A percentile compares a stretch with the other conserved stretches of the same genome.
Conservation (phyloP, 2,329 filamentous ascomycete genomes). For the Tolypocladium paradoxum region DNA sequence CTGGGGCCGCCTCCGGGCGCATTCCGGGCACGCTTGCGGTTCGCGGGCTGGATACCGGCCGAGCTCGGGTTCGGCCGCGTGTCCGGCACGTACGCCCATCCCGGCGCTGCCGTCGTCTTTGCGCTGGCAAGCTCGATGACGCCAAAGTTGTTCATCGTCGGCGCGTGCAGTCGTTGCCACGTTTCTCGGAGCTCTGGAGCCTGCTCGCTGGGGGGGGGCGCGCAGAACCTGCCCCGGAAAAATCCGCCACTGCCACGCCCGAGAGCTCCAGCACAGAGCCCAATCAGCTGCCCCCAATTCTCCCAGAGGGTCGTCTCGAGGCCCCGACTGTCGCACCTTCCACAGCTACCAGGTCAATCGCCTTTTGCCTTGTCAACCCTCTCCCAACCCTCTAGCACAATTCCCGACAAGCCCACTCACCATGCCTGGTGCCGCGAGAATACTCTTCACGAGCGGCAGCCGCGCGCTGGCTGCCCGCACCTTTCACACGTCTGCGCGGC, state of each 20-base stretch:
- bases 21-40: constrained; percentile 63
- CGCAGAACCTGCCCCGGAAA: constrained; percentile 3
- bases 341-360: background rate
- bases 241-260: constrained; percentile 7
- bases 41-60: constrained; percentile 38
- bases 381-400: background rate
- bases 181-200: background rate
- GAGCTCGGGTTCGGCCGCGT: constrained; percentile 45
- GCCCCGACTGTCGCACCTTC: background rate
- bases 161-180: background rate
- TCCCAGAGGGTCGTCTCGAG: background rate
- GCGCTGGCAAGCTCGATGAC: constrained; percentile 73
- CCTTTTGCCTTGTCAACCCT: background rate
- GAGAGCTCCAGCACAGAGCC: constrained; percentile 1
- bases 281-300: constrained; percentile 9
- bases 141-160: constrained; percentile 54
- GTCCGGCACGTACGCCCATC: constrained; percentile 88
- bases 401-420: constrained; percentile 6
- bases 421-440: constrained; percentile 34
- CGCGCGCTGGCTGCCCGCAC: constrained; percentile 24
- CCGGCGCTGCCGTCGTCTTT: constrained; percentile 61
- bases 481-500: constrained; percentile 42
- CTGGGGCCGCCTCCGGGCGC: constrained; percentile 34
- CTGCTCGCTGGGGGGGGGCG: too few species aligned
- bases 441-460: constrained; percentile 29